Evolutionary conservation across 2,329 filamentous ascomycete species (phyloP).

Genomic region (Fusarium sp.): DNA sequence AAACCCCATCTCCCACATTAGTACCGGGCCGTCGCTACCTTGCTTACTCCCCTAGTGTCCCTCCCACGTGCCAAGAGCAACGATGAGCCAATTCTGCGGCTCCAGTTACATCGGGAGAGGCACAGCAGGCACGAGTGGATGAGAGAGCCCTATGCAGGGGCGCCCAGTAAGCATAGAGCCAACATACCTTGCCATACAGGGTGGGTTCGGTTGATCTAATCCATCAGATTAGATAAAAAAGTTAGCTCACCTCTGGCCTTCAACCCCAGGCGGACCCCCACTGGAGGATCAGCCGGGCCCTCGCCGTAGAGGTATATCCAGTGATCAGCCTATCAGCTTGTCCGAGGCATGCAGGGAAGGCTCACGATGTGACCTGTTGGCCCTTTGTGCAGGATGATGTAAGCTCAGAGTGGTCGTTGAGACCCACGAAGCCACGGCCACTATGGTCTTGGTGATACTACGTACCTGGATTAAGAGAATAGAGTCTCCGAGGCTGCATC

Average conservation of each 20-base stretch:
- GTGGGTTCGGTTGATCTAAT: background rate
- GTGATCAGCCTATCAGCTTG: background rate
- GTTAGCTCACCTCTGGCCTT: background rate
- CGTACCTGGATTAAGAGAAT: background rate
- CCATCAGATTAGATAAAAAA: constrained; percentile 5
- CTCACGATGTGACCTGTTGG: background rate
- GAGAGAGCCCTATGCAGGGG: background rate
- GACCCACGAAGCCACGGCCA: background rate
- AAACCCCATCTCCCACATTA: background rate
- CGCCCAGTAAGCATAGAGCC: background rate
- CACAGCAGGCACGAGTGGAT: background rate
- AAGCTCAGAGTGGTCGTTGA: background rate
- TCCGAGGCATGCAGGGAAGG: background rate
- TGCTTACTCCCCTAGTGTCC: background rate
- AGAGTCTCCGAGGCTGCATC: background rate
- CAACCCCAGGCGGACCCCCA: background rate
- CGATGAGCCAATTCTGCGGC: background rate
- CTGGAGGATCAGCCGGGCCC: background rate
- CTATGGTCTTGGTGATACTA: background rate
- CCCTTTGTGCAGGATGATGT: background rate
- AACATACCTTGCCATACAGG: constrained; percentile 1
- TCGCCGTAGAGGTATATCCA: background rate
- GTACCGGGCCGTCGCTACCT: background rate
- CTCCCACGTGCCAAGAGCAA: background rate
- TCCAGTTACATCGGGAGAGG: background rate